Conservation (phyloP, 2,329 filamentous ascomycete genomes). For the Furcasterigmium furcatum region DNA sequence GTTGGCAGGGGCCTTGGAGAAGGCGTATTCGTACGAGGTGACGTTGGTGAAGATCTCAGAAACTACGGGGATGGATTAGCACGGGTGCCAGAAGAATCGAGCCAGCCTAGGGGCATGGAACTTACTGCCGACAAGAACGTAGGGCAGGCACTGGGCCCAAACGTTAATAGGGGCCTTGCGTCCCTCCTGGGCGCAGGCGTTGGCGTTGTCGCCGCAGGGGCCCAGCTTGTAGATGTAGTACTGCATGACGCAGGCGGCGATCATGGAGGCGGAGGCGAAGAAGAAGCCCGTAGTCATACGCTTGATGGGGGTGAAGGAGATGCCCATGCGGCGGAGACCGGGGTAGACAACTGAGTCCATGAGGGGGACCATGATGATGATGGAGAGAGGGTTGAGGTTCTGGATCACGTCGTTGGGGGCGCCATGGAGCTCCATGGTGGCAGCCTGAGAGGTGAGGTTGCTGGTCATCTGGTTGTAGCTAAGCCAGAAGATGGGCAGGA, state of each 20-base stretch:
- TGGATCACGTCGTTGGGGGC: slow-evolving; percentile 76
- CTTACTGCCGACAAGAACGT: slow-evolving; percentile 47
- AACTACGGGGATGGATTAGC: not conserved
- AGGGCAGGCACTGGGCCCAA: slow-evolving; percentile 52
- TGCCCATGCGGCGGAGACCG: slow-evolving; percentile 55
- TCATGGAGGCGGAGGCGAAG: slow-evolving; percentile 59
- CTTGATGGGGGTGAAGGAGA: slow-evolving; percentile 73
- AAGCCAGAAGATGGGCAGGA: slow-evolving; percentile 62
- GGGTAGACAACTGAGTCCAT: slow-evolving; percentile 70
- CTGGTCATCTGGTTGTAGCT: slow-evolving; percentile 59
- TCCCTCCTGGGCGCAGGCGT: slow-evolving; percentile 38
- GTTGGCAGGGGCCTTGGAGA: slow-evolving; percentile 73
- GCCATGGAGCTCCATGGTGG: slow-evolving; percentile 63
- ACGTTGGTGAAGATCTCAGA: slow-evolving; percentile 47
- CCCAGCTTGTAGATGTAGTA: slow-evolving; percentile 62
- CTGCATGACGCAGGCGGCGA: slow-evolving; percentile 54
- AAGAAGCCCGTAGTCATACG: slow-evolving; percentile 70
- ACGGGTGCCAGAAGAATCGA: not conserved
- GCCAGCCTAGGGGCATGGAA: too few species aligned
- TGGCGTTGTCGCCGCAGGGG: slow-evolving; percentile 55
- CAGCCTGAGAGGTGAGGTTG: slow-evolving; percentile 62
- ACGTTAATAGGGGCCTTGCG: slow-evolving; percentile 58
- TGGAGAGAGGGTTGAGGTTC: slow-evolving; percentile 72
- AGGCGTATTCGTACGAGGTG: slow-evolving; percentile 70
- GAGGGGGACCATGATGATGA: slow-evolving; percentile 73